These are phyloP conservation scores for Teratosphaeria pseudoeucalypti DNA, from an alignment of 2,329 filamentous ascomycete species.

Conservation along the genomic window DNA sequence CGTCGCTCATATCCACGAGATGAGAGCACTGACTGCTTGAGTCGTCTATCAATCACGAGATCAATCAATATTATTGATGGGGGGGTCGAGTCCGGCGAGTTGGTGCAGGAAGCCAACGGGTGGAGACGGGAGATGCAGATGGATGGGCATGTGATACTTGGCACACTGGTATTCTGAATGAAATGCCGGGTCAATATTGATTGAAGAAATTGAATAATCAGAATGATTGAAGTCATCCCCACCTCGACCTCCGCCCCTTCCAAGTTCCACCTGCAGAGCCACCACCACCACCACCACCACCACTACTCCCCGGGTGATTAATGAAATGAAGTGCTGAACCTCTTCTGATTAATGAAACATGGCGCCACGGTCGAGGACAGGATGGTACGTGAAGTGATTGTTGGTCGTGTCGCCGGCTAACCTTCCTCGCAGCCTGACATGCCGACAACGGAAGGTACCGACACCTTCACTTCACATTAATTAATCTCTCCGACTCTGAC, in stretches of 20 bases:
- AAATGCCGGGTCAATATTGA: too few relatives aligned
- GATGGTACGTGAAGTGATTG: slow-evolving; percentile 19
- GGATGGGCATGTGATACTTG: not conserved
- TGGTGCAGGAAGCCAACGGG: not conserved
- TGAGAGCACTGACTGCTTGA: not conserved
- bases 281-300: too few relatives aligned
- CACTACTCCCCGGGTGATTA: too few relatives aligned
- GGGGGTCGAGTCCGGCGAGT: too few relatives aligned
- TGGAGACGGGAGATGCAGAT: not conserved
- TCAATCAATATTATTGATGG: not conserved
- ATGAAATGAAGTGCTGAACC: not conserved
- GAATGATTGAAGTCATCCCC: too few relatives aligned
- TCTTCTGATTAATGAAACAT: slow-evolving; percentile 3
- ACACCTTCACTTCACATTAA: too few relatives aligned
- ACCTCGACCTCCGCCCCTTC: too few relatives aligned
- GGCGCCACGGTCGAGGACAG: slow-evolving; percentile 24
- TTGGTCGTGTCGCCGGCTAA: slow-evolving; percentile 11
- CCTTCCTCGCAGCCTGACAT: slow-evolving; percentile 23
- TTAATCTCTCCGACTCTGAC: not conserved
- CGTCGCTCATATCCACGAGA: not conserved
- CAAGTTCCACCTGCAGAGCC: too few relatives aligned
- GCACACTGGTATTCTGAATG: not conserved
- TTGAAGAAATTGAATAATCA: too few relatives aligned
- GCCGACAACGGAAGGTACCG: slow-evolving; percentile 23
- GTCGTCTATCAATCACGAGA: not conserved